Conservation (phyloP, 148 eudicot species). For the Spergularia marina region DNA sequence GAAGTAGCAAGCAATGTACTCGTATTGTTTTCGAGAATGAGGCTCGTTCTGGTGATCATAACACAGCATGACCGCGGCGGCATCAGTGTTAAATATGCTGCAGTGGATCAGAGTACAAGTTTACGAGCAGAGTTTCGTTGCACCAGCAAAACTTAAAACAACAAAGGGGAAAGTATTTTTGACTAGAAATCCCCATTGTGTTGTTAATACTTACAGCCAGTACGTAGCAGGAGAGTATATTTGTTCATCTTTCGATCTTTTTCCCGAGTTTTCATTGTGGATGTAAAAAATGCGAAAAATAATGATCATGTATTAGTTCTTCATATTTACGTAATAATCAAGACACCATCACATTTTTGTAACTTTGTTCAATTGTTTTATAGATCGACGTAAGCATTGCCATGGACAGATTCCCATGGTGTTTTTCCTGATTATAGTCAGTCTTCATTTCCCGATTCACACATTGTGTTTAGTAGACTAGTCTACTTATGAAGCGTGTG, state of each 20-base stretch:
- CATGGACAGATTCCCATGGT: background rate
- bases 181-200: background rate
- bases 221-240: conserved; percentile 1
- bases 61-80: conserved; percentile 10
- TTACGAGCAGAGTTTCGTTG: no score
- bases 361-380: background rate
- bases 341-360: conserved; percentile 13
- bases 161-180: background rate
- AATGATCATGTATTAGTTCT: conserved; percentile 1
- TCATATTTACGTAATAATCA: conserved; percentile 6
- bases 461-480: no score
- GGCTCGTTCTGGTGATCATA: no score
- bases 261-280: background rate
- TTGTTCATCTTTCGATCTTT: background rate
- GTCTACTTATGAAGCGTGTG: no score
- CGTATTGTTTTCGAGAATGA: background rate
- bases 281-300: background rate
- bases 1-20: background rate
- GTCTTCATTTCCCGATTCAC: no score
- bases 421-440: background rate
- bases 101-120: background rate
- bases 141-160: background rate
- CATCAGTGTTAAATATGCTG: conserved; percentile 14
- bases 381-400: background rate
- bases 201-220: conserved; percentile 3